A percentile compares a stretch with the other conserved stretches of the same genome.
These are phyloP conservation scores for Epipyxis sp. DNA, from an alignment of 108 stramenopile species.

Conservation along the genomic window DNA sequence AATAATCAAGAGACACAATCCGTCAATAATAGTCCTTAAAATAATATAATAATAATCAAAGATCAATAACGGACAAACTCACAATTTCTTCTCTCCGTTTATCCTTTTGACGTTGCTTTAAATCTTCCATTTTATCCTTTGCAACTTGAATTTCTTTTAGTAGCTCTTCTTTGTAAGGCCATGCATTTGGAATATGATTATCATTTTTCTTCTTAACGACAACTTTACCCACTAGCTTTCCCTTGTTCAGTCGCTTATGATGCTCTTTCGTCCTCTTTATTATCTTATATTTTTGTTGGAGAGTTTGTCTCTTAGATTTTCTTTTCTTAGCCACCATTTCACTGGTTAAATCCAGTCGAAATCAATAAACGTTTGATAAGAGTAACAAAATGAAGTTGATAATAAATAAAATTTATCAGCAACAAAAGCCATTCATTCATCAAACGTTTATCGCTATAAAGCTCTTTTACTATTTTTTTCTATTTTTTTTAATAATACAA, in stretches of 20 bases:
- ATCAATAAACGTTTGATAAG: too few relatives aligned
- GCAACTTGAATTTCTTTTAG: slow-evolving; percentile 66
- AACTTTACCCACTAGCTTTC: slow-evolving; percentile 66
- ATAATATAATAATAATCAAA: background rate
- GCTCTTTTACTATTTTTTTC: too few relatives aligned
- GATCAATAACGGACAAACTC: slow-evolving; percentile 29
- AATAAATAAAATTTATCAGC: too few relatives aligned
- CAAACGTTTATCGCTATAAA: too few relatives aligned
- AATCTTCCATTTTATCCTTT: slow-evolving; percentile 64
- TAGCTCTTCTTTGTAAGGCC: slow-evolving; percentile 97
- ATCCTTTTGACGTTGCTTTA: slow-evolving; percentile 65
- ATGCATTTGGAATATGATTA: slow-evolving; percentile 96
- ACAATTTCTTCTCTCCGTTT: slow-evolving; percentile 50
- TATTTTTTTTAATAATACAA: too few relatives aligned
- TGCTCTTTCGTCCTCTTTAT: slow-evolving; percentile 80
- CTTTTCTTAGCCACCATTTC: slow-evolving; percentile 99
- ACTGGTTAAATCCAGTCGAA: too few relatives aligned
- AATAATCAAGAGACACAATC: background rate
- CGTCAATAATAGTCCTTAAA: background rate
- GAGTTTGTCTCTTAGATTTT: slow-evolving; percentile 88
- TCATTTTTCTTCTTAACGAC: slow-evolving; percentile 78
- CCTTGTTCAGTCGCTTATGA: slow-evolving; percentile 79
- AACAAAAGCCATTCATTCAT: too few relatives aligned
- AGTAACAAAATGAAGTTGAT: too few relatives aligned
- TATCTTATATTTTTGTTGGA: slow-evolving; percentile 96